Evolutionary conservation across 2,329 filamentous ascomycete species (phyloP), one percentile per base, ranked within the genome.

Genomic region (Colletotrichum spinosum): DNA sequence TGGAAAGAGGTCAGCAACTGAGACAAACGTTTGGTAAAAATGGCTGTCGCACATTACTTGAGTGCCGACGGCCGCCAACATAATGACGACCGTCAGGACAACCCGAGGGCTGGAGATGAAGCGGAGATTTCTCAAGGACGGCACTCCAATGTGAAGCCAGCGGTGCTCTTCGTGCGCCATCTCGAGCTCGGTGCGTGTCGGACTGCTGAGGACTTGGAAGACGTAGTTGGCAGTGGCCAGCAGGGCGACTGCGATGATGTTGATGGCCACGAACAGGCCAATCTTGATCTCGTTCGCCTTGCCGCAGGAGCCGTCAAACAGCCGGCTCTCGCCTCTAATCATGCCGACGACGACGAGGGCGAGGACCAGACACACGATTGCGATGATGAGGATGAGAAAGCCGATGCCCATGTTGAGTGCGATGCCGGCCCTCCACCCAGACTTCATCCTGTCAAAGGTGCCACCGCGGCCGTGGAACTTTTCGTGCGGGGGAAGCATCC

Each of bases 101-200:
- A 77, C 75, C 60, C 83, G 75, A 12, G 76, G 73, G n/a, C 71
- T 72, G 13, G 80, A 79, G 57, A 86, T 80, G 56, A 79, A 72
- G 11, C 68, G 59, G 3, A 86, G 72, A 68, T 87, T 87, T 53
- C 84, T 79, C 35, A 86, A 55, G 10, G 84, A 86, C 7, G 84
- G 82, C 15, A 86, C 77, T 7, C 85, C 85, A 35, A 87, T 82
- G 65, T 87, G 83, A 55, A 87, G 72, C 84, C 84, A 86, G 49
- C 71, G 74, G 68, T 75, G 77, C 39, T 72, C 75, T 10, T 73
- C 74, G 68, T 87, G 85, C 6, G 84, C 84, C 11, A 68, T 71
- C 35, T 79, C 75, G 8, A 87, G 71, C 69, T 87, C 84, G 10
- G 72, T 72, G 45, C 84, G 78, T 8, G 83, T 86, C 6, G 85